A percentile compares a stretch with the other conserved stretches of the same genome.
Conservation (phyloP, 352 stramenopile genomes). For the Paralagenidium karlingii region DNA sequence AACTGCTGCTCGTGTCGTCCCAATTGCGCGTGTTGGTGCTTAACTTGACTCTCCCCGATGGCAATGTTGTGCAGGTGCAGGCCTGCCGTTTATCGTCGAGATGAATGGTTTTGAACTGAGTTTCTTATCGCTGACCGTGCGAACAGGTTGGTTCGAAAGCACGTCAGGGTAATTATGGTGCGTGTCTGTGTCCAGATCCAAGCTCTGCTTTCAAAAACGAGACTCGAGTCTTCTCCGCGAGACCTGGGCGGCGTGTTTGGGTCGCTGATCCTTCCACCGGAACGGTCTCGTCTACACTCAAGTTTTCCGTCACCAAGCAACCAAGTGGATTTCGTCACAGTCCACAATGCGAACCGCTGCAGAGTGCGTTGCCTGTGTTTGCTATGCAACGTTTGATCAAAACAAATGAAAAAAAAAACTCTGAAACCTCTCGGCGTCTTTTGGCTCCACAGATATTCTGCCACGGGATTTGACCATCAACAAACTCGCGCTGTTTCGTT, state of each 20-base stretch:
- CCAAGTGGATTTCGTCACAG: conserved; percentile 42
- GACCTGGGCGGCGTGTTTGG: conserved; percentile 72
- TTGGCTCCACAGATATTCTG: conserved; percentile 26
- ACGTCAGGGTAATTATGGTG: conserved; percentile 66
- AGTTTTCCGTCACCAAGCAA: conserved; percentile 66
- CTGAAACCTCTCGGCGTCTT: background rate
- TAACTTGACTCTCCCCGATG: conserved; percentile 53
- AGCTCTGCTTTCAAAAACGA: conserved; percentile 43
- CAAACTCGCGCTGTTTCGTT: conserved; percentile 63
- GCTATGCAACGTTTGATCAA: too few relatives aligned
- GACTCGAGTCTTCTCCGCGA: conserved; percentile 64
- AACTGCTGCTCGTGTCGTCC: conserved; percentile 76
- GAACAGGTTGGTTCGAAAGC: conserved; percentile 68
- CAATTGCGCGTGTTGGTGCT: conserved; percentile 67
- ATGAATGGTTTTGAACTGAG: background rate
- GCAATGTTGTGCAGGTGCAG: conserved; percentile 45
- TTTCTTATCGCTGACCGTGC: background rate
- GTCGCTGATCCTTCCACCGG: conserved; percentile 62
- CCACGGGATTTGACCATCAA: conserved; percentile 68
- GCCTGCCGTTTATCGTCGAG: background rate
- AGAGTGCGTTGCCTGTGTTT: too few relatives aligned
- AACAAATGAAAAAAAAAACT: too few relatives aligned
- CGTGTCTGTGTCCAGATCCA: conserved; percentile 60
- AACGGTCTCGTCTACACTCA: conserved; percentile 71
- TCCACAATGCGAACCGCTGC: conserved; percentile 26